Evolutionary conservation across 257 asterid species (phyloP), one percentile per base, ranked within the genome.

Genomic region (Haberlea rhodopensis): DNA sequence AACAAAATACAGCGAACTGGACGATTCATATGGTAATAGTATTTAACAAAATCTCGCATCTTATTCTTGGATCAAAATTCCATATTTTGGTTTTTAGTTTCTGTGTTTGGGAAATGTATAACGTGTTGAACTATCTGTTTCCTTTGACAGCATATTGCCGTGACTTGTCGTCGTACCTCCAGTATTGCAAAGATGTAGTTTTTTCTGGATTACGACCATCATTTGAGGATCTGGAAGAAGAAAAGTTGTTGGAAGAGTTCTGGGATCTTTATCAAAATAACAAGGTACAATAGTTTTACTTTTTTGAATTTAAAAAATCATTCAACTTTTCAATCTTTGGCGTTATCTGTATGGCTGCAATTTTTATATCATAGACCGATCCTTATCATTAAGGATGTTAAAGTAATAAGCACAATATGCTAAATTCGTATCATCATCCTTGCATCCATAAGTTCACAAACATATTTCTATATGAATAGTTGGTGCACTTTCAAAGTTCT

Each of bases 111-210:
- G 26, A 15, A 59, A 43, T 64, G 27, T 61, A 31, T 61, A 31
- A 40, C 57, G 16, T 52, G 48, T 72, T 72, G 1, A n/a, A 32
- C 25, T 74, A 60, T 56, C 70, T 68, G 34, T 34, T 65, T 70
- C 51, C 29, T 66, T 73, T 69, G 20, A 65, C 95, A 91, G 98
- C 49, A 15, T 82, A 72, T 79, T 72, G 79, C 22, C 9, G 37
- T 16, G 86, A 82, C 67, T 78, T 88, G 78, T 58, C 75, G 34
- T 57, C 95, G 11, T 88, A 91, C 75, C 87, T 91, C 65, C 79
- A 70, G 31, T 73, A 80, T 63, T 83, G 95, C 64, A 84, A 83
- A 67, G 88, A 91, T 60, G 86, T 85, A 32, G 86, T 87, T 26
- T 86, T 86, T 76, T 73, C 92, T 40, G 96, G 84, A 70, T 69